Conservation (phyloP, 371 early-diverging fungal genomes). For the Rhizopus stolonifer region DNA sequence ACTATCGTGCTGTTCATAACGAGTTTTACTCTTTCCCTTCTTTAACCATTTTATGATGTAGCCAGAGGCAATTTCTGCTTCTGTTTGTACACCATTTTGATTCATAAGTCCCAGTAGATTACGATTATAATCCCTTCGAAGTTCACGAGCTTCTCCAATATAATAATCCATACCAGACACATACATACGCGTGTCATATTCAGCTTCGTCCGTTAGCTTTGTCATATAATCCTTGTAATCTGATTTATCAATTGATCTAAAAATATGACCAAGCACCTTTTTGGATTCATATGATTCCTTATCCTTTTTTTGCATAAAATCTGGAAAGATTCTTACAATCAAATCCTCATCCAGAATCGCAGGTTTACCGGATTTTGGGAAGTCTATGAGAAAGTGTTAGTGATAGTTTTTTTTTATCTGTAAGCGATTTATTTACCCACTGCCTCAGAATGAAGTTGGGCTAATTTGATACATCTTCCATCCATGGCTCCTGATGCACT, state of each 20-base stretch:
- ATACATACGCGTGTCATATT: conserved; percentile 49
- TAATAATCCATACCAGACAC: conserved; percentile 58
- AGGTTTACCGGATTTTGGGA: conserved; percentile 50
- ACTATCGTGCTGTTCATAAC: conserved; percentile 46
- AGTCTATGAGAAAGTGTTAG: conserved; percentile 23
- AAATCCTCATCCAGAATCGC: conserved; percentile 42
- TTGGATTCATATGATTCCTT: conserved; percentile 55
- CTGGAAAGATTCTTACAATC: conserved; percentile 61
- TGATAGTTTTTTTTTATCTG: neutral
- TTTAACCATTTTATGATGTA: conserved; percentile 43
- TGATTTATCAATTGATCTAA: conserved; percentile 46
- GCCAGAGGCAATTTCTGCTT: conserved; percentile 49
- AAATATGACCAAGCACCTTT: conserved; percentile 67
- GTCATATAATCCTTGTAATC: conserved; percentile 40
- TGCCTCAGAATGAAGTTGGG: conserved; percentile 62
- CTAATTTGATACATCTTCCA: conserved; percentile 59
- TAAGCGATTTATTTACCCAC: conserved; percentile 35
- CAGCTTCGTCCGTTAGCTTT: conserved; percentile 19
- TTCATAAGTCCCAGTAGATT: conserved; percentile 62
- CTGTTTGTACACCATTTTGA: conserved; percentile 63
- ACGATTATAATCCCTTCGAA: conserved; percentile 49
- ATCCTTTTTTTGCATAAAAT: conserved; percentile 78
- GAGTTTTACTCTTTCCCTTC: conserved; percentile 37
- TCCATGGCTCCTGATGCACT: conserved; percentile 46
- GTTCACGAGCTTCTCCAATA: conserved; percentile 49